Evolutionary conservation across 2,329 filamentous ascomycete species (phyloP).

Genomic region (Aspergillus unguis): DNA sequence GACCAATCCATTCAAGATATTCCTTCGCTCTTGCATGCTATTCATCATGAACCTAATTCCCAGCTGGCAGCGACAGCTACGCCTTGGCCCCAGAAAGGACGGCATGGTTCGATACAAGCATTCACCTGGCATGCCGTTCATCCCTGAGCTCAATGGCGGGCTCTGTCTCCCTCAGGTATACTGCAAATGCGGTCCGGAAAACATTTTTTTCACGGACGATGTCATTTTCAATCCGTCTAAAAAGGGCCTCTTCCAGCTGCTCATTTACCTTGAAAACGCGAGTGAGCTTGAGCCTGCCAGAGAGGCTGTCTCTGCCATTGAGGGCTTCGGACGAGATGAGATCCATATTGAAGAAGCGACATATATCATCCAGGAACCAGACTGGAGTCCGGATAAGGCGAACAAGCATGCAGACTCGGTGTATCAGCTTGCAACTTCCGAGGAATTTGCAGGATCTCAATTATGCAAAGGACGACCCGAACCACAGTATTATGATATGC

Average conservation of each 20-base stretch:
- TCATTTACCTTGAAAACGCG: conserved; percentile 21
- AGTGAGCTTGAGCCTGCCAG: not conserved
- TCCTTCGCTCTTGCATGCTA: conserved; percentile 32
- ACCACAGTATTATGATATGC: conserved; percentile 28
- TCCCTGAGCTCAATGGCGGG: conserved; percentile 29
- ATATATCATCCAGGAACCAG: conserved; percentile 12
- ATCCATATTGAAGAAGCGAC: conserved; percentile 5
- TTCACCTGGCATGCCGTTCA: conserved; percentile 30
- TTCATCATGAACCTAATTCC: conserved; percentile 34
- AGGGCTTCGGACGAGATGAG: not conserved
- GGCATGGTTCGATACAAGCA: conserved; percentile 33
- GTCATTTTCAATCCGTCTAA: conserved; percentile 28
- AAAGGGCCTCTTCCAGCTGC: conserved; percentile 31
- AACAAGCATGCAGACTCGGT: not conserved
- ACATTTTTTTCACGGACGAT: conserved; percentile 33
- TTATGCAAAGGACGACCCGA: conserved; percentile 29
- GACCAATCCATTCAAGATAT: conserved; percentile 27
- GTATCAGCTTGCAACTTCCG: conserved; percentile 25
- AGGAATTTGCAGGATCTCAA: conserved; percentile 28
- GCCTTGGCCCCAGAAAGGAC: conserved; percentile 28
- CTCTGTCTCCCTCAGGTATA: conserved; percentile 36
- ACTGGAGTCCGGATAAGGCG: not conserved
- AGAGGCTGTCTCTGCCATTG: not conserved
- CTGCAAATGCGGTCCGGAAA: conserved; percentile 14
- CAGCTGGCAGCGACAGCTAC: conserved; percentile 26